phyloP scores from a whole-genome alignment of 2,329 filamentous ascomycete genomes.

The Alternaria gaisen region DNA sequence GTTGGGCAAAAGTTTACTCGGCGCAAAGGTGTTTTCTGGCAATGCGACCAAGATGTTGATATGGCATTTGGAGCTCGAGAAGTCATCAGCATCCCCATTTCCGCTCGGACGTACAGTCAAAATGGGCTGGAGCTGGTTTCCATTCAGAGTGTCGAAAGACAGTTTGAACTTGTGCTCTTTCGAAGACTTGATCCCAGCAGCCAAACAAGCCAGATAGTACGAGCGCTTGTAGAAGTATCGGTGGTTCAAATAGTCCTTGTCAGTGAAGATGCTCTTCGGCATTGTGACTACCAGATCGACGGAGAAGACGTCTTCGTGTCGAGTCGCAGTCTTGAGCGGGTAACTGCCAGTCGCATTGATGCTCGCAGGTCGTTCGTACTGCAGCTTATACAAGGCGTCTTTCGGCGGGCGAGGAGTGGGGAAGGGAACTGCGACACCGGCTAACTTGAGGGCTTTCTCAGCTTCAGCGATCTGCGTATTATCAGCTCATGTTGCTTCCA shows the following conservation, averaged over 20 bases:
- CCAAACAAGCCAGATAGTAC: conserved; percentile 86
- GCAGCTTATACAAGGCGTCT: conserved; percentile 82
- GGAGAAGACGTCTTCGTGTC: conserved; percentile 65
- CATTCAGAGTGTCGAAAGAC: conserved; percentile 72
- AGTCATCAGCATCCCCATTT: conserved; percentile 47
- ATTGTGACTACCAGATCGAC: conserved; percentile 90
- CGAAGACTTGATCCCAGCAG: conserved; percentile 71
- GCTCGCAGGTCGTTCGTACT: conserved; percentile 76
- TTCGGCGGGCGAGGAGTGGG: conserved; percentile 79
- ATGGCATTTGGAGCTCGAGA: conserved; percentile 45
- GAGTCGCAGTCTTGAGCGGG: conserved; percentile 76
- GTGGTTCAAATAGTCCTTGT: conserved; percentile 93
- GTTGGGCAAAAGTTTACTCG: conserved; percentile 73
- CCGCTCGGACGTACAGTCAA: conserved; percentile 57
- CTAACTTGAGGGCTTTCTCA: conserved; percentile 69
- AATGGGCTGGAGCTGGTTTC: conserved; percentile 80
- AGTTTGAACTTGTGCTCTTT: conserved; percentile 65
- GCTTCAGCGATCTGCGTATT: conserved; percentile 72
- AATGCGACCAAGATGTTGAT: conserved; percentile 83
- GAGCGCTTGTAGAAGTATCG: conserved; percentile 95
- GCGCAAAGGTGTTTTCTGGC: conserved; percentile 73
- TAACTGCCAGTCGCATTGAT: conserved; percentile 93
- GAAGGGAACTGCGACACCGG: conserved; percentile 80
- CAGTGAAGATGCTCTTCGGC: conserved; percentile 81
- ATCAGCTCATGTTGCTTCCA: conserved; percentile 16